Conservation (phyloP, 208 protist species). For the Endotrypanum monterogeii region DNA sequence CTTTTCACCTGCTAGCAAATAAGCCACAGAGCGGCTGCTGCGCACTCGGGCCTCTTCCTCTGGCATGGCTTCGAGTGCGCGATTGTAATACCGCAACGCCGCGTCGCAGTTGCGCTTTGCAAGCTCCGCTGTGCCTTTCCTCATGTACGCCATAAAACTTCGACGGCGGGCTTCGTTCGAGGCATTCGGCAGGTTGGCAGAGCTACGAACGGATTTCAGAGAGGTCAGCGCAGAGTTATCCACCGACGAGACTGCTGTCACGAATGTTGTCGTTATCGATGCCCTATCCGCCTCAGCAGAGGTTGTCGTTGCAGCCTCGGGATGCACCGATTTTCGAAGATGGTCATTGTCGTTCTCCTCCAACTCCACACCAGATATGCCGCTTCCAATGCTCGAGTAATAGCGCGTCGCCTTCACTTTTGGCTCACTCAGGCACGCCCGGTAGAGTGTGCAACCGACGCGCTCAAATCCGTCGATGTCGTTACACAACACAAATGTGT, state of each 20-base stretch:
- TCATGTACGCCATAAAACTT: constrained; percentile 53
- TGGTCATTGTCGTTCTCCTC: constrained; percentile 27
- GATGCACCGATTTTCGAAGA: constrained; percentile 27
- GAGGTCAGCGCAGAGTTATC: not conserved
- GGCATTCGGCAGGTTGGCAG: not conserved
- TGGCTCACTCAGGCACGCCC: constrained; percentile 79
- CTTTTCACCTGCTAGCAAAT: constrained; percentile 48
- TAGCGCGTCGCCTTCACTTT: constrained; percentile 81
- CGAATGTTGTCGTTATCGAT: constrained; percentile 1
- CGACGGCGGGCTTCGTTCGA: constrained; percentile 28
- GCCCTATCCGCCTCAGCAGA: constrained; percentile 8
- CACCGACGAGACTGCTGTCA: not conserved
- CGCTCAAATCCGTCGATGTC: constrained; percentile 55
- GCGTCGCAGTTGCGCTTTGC: constrained; percentile 55
- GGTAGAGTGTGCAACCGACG: constrained; percentile 82
- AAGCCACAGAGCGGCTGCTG: constrained; percentile 76
- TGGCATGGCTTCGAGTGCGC: constrained; percentile 54
- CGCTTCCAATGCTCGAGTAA: constrained; percentile 43
- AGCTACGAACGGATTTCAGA: constrained; percentile 12
- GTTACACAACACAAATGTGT: constrained; percentile 80
- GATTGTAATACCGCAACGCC: constrained; percentile 70
- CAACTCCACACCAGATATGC: constrained; percentile 21
- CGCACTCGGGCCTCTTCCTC: constrained; percentile 65
- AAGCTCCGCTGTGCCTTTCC: constrained; percentile 61
- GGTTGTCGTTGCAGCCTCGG: not conserved